These are phyloP conservation scores for Dendrobium huoshanense DNA, from an alignment of 106 monocot species.

Conservation along the genomic window DNA sequence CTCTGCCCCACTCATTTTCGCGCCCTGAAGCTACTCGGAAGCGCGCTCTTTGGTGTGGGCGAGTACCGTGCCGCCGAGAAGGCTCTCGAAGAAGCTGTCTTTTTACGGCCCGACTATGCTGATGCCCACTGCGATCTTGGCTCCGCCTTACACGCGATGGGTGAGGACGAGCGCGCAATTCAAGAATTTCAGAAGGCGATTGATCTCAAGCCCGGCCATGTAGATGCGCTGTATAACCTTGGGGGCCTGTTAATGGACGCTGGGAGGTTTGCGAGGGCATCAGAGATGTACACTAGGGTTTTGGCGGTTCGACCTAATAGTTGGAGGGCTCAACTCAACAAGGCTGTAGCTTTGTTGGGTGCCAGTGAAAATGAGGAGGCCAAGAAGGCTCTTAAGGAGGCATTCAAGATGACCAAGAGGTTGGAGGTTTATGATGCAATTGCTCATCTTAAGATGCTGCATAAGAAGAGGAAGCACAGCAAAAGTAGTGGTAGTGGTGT, in stretches of 20 bases:
- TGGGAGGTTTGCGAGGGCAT: slow-evolving; percentile 70
- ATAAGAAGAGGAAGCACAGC: slow-evolving; percentile 63
- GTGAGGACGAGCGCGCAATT: slow-evolving; percentile 85
- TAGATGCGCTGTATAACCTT: slow-evolving; percentile 89
- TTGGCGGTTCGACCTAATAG: slow-evolving; percentile 60
- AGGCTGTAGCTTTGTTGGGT: slow-evolving; percentile 79
- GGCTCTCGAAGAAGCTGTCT: slow-evolving; percentile 81
- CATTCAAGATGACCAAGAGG: slow-evolving; percentile 93
- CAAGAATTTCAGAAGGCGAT: slow-evolving; percentile 99
- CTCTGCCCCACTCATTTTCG: slow-evolving; percentile 75
- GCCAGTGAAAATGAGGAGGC: slow-evolving; percentile 84
- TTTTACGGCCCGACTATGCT: slow-evolving; percentile 66
- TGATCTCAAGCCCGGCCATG: slow-evolving; percentile 87
- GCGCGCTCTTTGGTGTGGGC: slow-evolving; percentile 86
- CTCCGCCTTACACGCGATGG: slow-evolving; percentile 76
- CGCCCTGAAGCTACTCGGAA: slow-evolving; percentile 83
- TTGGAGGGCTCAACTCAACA: slow-evolving; percentile 91
- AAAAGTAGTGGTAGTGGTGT: slow-evolving; percentile 15
- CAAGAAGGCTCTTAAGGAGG: slow-evolving; percentile 82
- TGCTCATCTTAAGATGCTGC: slow-evolving; percentile 72
- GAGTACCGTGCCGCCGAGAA: slow-evolving; percentile 96
- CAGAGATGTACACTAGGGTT: slow-evolving; percentile 96
- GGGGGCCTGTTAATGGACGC: slow-evolving; percentile 88
- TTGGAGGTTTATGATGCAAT: slow-evolving; percentile 96
- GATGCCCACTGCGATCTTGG: slow-evolving; percentile 95